phyloP scores from a whole-genome alignment of 2,329 filamentous ascomycete genomes.

The Aspergillus hortae region DNA sequence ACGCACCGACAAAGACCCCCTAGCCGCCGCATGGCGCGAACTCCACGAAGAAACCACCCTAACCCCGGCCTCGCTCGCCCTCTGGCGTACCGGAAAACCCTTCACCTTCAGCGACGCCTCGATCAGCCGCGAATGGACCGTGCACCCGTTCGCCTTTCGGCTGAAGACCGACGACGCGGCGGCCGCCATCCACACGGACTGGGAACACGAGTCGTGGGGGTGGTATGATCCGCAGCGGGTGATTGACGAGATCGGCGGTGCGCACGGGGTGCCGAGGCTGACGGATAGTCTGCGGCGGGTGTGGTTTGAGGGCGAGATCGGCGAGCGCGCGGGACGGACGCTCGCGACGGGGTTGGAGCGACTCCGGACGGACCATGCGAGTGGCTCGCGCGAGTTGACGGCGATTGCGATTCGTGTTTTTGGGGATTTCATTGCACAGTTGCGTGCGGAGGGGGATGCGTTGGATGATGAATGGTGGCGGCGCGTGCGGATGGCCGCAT shows the following conservation, averaged over 20 bases:
- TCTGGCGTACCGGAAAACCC: constrained; percentile 57
- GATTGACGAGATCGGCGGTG: constrained; percentile 40
- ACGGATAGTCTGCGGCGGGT: constrained; percentile 57
- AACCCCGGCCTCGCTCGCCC: constrained; percentile 43
- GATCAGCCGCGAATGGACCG: constrained; percentile 57
- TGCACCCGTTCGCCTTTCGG: constrained; percentile 58
- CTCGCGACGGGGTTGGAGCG: constrained; percentile 47
- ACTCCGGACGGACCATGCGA: constrained; percentile 56
- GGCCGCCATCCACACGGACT: constrained; percentile 53
- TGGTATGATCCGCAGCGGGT: constrained; percentile 57
- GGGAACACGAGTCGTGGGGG: constrained; percentile 59
- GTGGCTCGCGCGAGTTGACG: constrained; percentile 59
- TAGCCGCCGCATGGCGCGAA: constrained; percentile 60
- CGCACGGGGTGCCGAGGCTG: constrained; percentile 55
- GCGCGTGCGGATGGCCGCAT: constrained; percentile 54
- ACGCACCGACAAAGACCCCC: constrained; percentile 48
- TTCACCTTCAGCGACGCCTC: constrained; percentile 55
- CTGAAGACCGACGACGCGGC: constrained; percentile 39
- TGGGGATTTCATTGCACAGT: constrained; percentile 39
- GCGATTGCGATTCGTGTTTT: constrained; percentile 51
- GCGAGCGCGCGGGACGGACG: constrained; percentile 42
- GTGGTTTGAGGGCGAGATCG: constrained; percentile 56
- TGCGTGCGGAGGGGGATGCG: constrained; percentile 7
- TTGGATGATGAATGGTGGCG: constrained; percentile 50
- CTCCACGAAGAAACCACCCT: constrained; percentile 61